Base-by-base conservation (phyloP, 352 stramenopile species). In the Pythium utonaiense region DNA sequence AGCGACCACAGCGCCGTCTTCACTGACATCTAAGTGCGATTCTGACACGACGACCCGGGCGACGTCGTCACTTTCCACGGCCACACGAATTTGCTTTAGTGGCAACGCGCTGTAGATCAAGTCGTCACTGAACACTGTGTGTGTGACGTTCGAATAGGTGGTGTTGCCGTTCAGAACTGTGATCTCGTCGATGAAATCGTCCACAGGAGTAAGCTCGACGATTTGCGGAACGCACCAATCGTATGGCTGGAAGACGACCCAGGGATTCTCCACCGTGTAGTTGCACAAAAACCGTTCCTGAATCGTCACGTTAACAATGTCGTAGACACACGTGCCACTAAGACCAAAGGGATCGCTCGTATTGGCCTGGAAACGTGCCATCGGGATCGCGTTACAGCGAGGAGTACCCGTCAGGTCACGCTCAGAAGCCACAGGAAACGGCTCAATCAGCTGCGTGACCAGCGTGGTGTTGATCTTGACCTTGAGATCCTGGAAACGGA, bases 261-360 rank as follows among this genome's bases (percentile, higher is more conserved):
- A 87, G n/a, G 83, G 83, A 30, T 83, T 86, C 30, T 71, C 36
- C 1, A 93, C 73, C 0, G 83, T 93, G 45, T 77, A 87, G 48
- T 93, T 93, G 54, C 83, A 93, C 6, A 93, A 60, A 24, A 84
- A 89, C 1, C 80, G 74, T 45, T 93, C 80, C n/a, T 90, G 80
- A 12, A 66, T 69, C 2, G 82, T 82, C 16, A 73, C 72, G 19
- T 80, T 86, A 0, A 71, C 73, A 28, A 93, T 66, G 41, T 80
- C 79, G 36, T 93, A 93, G 3, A 87, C 76, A 33, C 80, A 93
- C 25, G 51, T 62, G 4, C 83, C 83, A 2, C 79, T 76, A 6
- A 89, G 55, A 0, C 67, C 68, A 34, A 89, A 80, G 1, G 70
- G 51, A 31, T 91, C 80, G 2, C 64, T 83, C 12, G 13, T 17